Evolutionary conservation across 371 early-diverging fungal genomes (phyloP), one percentile per base, ranked within the genome.

Genomic region (Syncephalastrum contaminatum): DNA sequence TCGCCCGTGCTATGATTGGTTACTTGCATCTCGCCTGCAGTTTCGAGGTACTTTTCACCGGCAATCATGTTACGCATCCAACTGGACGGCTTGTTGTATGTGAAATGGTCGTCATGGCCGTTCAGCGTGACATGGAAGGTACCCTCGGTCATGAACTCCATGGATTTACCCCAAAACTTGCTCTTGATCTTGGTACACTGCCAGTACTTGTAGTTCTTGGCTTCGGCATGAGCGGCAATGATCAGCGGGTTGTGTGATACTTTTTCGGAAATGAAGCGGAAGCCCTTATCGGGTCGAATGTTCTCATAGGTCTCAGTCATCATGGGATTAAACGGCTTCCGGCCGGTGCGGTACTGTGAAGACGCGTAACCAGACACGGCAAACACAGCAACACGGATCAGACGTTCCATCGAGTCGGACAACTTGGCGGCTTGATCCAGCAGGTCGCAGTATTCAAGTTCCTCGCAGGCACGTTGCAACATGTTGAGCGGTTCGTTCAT

Each of bases 301-400:
- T 74, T 85, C 66, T 97, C 97, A 68, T 92, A 97, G 0, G 97
- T 97, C 68, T 97, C 98, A 48, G 94, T 94, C 70, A 93, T 87
- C 51, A 98, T 81, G 12, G 98, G 98, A 66, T 96, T 98, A 70
- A 96, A 97, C 8, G 98, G 98, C 72, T 97, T 97, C 53, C 95
- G 77, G 10, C 84, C 87, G 2, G 88, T 83, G 4, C 97, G 85
- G 68, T 86, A 79, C 47, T 90, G 91, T 14, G 92, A 84, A 3
- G 89, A 82, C 22, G 95, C 86, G 62, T 90, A 94, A 1, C 87
- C 87, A 41, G 91, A 90, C 7, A 97, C 81, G 2, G 94, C 95
- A 79, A 95, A 96, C 2, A 90, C 88, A 15, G 88, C 75, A 10
- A 91, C 85, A 30, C 84, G 75, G 63, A 87, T 77, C 42, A 97